Base-by-base conservation (phyloP, 768 basidiomycete species). In the Xanthoconium purpureum region DNA sequence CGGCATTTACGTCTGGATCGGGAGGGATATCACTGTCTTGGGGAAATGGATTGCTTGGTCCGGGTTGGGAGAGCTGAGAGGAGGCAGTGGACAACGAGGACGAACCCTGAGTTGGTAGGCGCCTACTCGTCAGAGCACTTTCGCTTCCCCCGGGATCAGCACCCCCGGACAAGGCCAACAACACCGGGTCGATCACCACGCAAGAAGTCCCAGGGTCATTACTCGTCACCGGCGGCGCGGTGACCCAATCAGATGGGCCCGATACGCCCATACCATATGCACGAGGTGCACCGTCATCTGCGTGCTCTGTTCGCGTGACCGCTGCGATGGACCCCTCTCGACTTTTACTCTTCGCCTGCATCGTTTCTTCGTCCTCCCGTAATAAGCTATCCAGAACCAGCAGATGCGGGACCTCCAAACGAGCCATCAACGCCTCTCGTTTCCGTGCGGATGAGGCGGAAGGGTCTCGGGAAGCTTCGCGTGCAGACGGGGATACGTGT, bases 341-440 rank as follows among this genome's bases (percentile, higher is more conserved):
- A 10, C 62, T 58, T 29, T 45, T 44, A n/a, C 57, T 47, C 48
- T 20, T 36, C 17, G 46, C 44, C 30, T 18, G 37, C 40, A 20
- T 56, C 40, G 54, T 61, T 40, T 72, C 69, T 30, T 68, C 73
- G 3, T 53, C 63, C 3, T 71, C 71, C 29, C 71, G 62, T 30
- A 78, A 43, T 6, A 80, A 63, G 17, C 58, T 52, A 36, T 80
- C 75, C 39, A 80, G 56, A 13, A 68, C 73, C 38, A 61, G 43
- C 3, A 80, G 58, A 44, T 72, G 72, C 0, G 60, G 49, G 1
- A 50, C 50, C 24, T 70, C 73, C 38, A 80, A 53, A n/a, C 46
- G 48, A 29, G 47, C 51, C 51, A 75, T 63, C 54, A 66, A 40
- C 40, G 68, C 73, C 45, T 74, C 73, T 1, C 60, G 63, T 30